Evolutionary conservation across 441 rosid species (phyloP), one percentile per base, ranked within the genome.

Genomic region (Aleurites moluccanus): DNA sequence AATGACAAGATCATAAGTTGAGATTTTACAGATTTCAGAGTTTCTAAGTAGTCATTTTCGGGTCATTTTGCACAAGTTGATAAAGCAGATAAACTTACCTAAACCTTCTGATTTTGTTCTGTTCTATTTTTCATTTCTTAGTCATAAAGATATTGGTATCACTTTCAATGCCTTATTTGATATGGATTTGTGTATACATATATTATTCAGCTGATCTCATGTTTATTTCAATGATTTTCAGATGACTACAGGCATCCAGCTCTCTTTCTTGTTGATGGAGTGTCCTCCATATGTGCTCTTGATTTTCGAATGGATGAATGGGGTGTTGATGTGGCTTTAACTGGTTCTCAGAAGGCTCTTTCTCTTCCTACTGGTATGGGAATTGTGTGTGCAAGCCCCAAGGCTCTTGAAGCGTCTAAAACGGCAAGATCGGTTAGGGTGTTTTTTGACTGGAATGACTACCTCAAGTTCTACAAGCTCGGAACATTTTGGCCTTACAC

Each of bases 301-400:
- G 98, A 92, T 83, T 94, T 92, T 79, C 97, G 96, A 63, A 92
- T 94, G 98, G 98, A 94, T 59, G 98, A 94, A 78, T 94, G 98
- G 98, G 97, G 98, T 53, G 81, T 94, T 3, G 97, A 94, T 42
- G 97, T 94, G 66, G 97, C 98, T 65, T 79, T 94, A 77, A 94
- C 98, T 3, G 98, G 98, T 18, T 94, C 98, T 16, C 98, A 94
- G 80, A 94, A 94, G 85, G 98, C 98, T 45, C 94, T 94, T 27
- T 94, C 98, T 53, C 97, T 94, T 59, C 98, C 98, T 4, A 94
- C 98, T 61, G 98, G 98, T 2, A 83, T 94, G 59, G 97, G 98
- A 10, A 83, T 94, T 57, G 89, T 94, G 70, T 92, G 97, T 56
- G 97, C 97, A 8, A 91, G 98, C 85, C 94, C 97, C 35, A 94